These are phyloP conservation scores for Davidsoniella australis DNA, from an alignment of 2,329 filamentous ascomycete species.

Conservation along the genomic window DNA sequence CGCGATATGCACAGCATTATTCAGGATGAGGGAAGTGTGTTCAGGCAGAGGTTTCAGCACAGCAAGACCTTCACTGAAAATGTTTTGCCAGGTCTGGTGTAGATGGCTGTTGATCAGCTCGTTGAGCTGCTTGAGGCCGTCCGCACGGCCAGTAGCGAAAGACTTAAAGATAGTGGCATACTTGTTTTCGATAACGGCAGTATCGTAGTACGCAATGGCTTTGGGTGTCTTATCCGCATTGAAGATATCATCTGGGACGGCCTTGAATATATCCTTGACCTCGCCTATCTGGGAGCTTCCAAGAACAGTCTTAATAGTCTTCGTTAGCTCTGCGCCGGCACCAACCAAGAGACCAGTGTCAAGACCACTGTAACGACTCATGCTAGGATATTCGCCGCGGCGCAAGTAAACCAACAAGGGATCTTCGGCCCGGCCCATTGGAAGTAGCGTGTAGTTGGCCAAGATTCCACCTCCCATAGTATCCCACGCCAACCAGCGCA, in stretches of 20 bases:
- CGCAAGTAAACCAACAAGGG: constrained; percentile 54
- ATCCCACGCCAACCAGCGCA: constrained; percentile 85
- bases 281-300: constrained; percentile 34
- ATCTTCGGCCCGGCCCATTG: constrained; percentile 66
- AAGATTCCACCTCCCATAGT: constrained; percentile 75
- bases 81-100: constrained; percentile 68
- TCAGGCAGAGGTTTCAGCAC: constrained; percentile 65
- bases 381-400: constrained; percentile 52
- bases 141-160: constrained; percentile 36
- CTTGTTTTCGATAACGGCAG: constrained; percentile 39
- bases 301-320: constrained; percentile 44
- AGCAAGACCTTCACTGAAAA: constrained; percentile 58
- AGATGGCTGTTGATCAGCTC: constrained; percentile 70
- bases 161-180: constrained; percentile 53
- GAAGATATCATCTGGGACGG: constrained; percentile 43
- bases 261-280: constrained; percentile 45
- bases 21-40: constrained; percentile 56
- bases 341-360: constrained; percentile 59
- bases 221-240: constrained; percentile 45
- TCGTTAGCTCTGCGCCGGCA: constrained; percentile 43
- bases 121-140: constrained; percentile 49
- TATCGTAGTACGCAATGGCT: constrained; percentile 64
- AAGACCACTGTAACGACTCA: constrained; percentile 60
- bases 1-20: constrained; percentile 55
- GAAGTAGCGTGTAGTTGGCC: constrained; percentile 61